Conservation (phyloP, 129 eudicot species). For the Tagetes erecta region DNA sequence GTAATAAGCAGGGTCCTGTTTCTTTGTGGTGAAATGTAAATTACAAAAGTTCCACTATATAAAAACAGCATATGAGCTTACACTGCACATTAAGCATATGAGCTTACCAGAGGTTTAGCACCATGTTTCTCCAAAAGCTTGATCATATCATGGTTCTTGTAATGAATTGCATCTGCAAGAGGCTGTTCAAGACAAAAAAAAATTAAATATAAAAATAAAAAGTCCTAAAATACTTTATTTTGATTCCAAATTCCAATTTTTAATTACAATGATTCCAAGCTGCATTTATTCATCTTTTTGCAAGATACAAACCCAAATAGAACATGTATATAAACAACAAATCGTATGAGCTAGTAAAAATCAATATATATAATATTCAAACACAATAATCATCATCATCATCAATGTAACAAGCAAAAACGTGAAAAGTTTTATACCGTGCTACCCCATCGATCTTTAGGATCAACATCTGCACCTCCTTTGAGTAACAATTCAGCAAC, state of each 20-base stretch:
- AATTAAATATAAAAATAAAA: background rate
- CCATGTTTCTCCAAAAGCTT: slow-evolving; percentile 90
- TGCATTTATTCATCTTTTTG: background rate
- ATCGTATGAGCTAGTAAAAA: no score
- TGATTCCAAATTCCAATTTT: background rate
- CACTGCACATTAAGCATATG: slow-evolving; percentile 4
- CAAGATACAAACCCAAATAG: background rate
- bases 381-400: background rate
- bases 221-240: background rate
- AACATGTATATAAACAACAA: background rate
- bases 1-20: slow-evolving; percentile 3
- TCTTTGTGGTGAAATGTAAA: background rate
- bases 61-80: background rate
- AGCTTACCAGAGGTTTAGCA: slow-evolving; percentile 71
- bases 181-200: slow-evolving; percentile 62
- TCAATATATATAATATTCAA: no score
- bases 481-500: slow-evolving; percentile 64
- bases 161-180: slow-evolving; percentile 94
- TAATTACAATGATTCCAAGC: background rate
- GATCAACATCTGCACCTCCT: slow-evolving; percentile 67
- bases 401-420: background rate
- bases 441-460: slow-evolving; percentile 94
- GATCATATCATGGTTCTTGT: slow-evolving; percentile 74
- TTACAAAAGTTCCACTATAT: background rate
- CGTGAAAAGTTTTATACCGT: slow-evolving; percentile 49